phyloP scores from a whole-genome alignment of 2,329 filamentous ascomycete species.

The Aureobasidium pullulans region DNA sequence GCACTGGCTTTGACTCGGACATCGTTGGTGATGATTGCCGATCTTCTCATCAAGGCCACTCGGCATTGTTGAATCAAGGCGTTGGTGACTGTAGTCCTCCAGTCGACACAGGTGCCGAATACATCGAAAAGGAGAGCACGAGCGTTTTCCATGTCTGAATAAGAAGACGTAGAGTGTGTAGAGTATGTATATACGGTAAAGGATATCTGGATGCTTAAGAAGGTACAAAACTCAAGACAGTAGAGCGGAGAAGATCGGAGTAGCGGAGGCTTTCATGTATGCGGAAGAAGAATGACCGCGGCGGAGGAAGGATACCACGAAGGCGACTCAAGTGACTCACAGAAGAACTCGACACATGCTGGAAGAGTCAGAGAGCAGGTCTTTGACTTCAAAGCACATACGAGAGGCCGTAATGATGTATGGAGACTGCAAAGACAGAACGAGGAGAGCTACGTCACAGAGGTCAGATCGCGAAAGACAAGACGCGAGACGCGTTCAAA shows the following conservation, averaged over 20 bases:
- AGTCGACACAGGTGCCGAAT: constrained; percentile 75
- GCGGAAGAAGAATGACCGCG: neutral
- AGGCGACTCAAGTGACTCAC: neutral
- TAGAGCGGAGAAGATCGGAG: neutral
- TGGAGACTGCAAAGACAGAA: too few relatives aligned
- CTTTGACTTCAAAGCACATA: too few relatives aligned
- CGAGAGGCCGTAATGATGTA: too few relatives aligned
- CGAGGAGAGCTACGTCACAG: too few relatives aligned
- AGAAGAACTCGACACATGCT: too few relatives aligned
- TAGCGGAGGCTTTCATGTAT: neutral
- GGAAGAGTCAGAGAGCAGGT: too few relatives aligned
- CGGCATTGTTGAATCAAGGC: constrained; percentile 48
- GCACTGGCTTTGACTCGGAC: constrained; percentile 42
- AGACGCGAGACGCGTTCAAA: neutral
- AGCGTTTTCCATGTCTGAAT: constrained; percentile 29
- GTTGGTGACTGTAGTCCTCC: constrained; percentile 59
- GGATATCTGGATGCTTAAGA: neutral
- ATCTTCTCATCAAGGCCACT: constrained; percentile 39
- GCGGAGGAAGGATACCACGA: neutral
- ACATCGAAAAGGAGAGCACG: constrained; percentile 65
- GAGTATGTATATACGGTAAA: neutral
- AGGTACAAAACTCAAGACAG: neutral
- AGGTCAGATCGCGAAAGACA: neutral
- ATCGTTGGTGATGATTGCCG: constrained; percentile 38
- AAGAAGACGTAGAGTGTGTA: neutral